Conservation (phyloP, 345 rosid genomes). For the Aethionema arabicum region DNA sequence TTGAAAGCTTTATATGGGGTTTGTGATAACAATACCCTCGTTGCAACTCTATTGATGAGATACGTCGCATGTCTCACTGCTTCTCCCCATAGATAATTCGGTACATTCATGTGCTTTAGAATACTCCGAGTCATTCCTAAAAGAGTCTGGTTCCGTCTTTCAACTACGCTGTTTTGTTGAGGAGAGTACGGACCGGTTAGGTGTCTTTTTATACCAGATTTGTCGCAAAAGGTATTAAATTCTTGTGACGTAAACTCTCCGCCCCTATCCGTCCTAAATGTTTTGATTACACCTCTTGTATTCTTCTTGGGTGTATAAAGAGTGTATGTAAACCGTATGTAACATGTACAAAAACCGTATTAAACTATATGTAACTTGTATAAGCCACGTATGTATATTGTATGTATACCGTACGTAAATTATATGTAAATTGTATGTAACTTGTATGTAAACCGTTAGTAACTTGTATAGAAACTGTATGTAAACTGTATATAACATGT, state of each 20-base stretch:
- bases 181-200: neutral
- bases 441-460: no score
- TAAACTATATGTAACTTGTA: no score
- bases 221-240: neutral
- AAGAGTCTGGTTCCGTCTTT: neutral
- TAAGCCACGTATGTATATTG: no score
- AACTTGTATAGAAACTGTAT: no score
- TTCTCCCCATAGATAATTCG: neutral
- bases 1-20: neutral
- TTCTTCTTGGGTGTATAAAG: no score
- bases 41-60: neutral
- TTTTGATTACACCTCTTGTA: no score
- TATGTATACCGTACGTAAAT: no score
- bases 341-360: no score
- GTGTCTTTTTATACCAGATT: neutral
- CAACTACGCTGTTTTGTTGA: no score
- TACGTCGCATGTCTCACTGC: neutral
- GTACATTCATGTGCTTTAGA: neutral
- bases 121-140: conserved; percentile 4
- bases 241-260: neutral
- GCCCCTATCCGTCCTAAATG: neutral
- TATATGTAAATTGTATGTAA: no score
- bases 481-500: no score
- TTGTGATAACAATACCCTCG: neutral
- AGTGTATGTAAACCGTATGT: no score